Conservation (phyloP, 352 stramenopile genomes). For the Globisporangium nunn region DNA sequence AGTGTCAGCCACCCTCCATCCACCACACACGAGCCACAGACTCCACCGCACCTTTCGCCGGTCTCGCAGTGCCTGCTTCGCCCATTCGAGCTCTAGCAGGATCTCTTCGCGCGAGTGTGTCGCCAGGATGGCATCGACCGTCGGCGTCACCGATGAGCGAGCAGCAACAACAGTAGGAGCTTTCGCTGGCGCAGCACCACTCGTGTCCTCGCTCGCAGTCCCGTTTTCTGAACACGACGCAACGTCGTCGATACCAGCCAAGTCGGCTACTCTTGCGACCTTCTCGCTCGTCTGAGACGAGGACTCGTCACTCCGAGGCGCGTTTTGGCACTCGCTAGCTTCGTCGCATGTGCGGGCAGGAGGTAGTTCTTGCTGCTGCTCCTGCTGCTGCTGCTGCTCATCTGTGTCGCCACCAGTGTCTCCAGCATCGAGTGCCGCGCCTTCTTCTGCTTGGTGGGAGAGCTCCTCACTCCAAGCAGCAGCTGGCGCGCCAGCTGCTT, state of each 20-base stretch:
- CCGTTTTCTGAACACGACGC: no score
- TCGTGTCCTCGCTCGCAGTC: not conserved
- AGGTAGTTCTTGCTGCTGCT: no score
- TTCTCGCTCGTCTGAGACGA: not conserved
- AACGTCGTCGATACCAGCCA: not conserved
- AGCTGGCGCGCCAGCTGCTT: not conserved
- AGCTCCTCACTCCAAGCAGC: not conserved
- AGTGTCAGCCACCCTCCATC: not conserved
- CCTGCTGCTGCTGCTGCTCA: no score
- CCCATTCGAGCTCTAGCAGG: slow-evolving; percentile 47
- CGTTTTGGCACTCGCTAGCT: no score
- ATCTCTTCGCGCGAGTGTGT: slow-evolving; percentile 45
- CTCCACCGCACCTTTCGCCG: slow-evolving; percentile 26
- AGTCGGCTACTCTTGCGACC: not conserved
- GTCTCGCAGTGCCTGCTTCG: slow-evolving; percentile 33
- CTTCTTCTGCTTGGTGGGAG: slow-evolving; percentile 14
- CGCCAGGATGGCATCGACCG: slow-evolving; percentile 33
- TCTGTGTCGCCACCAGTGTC: no score
- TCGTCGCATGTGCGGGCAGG: no score
- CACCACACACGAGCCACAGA: slow-evolving; percentile 9
- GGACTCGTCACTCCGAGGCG: not conserved
- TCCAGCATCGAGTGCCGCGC: not conserved
- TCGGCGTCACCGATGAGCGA: not conserved
- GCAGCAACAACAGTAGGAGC: not conserved
- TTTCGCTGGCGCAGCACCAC: not conserved